Base-by-base conservation (phyloP, 2,329 filamentous ascomycete genomes). In the Colletotrichum sp. region DNA sequence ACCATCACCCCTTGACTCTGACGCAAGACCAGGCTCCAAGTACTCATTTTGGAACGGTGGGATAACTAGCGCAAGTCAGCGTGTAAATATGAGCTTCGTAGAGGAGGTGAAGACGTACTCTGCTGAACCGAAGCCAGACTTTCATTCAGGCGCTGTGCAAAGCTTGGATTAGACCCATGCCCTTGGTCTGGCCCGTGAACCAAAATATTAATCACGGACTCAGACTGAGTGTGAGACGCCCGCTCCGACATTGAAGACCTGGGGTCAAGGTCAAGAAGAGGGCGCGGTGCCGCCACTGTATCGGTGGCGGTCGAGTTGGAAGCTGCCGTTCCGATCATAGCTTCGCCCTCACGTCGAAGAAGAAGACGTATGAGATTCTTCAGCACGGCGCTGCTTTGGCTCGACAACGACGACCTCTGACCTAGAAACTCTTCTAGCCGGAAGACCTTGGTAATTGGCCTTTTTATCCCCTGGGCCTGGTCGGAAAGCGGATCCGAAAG, bases 1-100 rank as follows among this genome's bases (percentile, higher is more conserved):
- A 52, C 43, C n/a, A 1, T 52, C 1, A 52, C n/a, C 10, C 43
- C 43, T 52, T 52, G 43, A 52, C 5, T 52, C 43, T 13, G 43
- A 52, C n/a, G 3, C n/a, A 52, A 21, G 5, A 13, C 43, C 6
- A 7, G 43, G 6, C 10, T 52, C 43, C n/a, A 52, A 7, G 2
- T 52, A 52, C 43, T 52, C 43, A 2, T 21, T 13, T 21, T 52
- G 43, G n/a, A 52, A 52, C n/a, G 43, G 43, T 1, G 43, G 43
- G n/a, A 52, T 52, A 21, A 52, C 43, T 52, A 7, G 43, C 43
- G n/a, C 2, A 21, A 21, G n/a, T 52, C n/a, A 52, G 43, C 6
- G 18, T 13, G 4, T 52, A 2, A 52, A 21, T 0, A 52, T 3
- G 10, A 52, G 43, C 3, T 2, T 48, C 1, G 1, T 13, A 21